Evolutionary conservation across 2,329 filamentous ascomycete species (phyloP).

Genomic region (Colletotrichum gigasporum): DNA sequence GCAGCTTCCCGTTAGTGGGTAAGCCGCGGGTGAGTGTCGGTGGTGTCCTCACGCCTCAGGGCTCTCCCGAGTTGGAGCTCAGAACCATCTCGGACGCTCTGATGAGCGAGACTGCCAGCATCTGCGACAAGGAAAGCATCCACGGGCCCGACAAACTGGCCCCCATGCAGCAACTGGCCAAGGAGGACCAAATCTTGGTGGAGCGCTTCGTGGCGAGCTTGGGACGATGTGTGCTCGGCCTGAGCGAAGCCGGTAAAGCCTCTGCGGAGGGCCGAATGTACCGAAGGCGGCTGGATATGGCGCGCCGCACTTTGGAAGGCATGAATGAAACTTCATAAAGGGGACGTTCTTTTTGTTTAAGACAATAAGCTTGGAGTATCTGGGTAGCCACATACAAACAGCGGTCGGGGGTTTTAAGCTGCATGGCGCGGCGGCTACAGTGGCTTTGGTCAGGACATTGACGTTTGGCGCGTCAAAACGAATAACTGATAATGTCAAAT

Average conservation of each 20-base stretch:
- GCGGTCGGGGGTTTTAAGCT: neutral
- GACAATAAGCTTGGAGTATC: conserved; percentile 1
- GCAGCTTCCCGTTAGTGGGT: conserved; percentile 70
- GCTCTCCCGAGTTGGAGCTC: conserved; percentile 59
- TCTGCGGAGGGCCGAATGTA: conserved; percentile 70
- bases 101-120: conserved; percentile 57
- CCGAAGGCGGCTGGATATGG: conserved; percentile 78
- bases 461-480: conserved; percentile 17
- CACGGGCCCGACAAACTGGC: conserved; percentile 43
- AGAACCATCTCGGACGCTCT: conserved; percentile 58
- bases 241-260: conserved; percentile 63
- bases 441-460: neutral
- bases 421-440: conserved; percentile 3
- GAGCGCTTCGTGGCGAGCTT: conserved; percentile 68
- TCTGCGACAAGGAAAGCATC: conserved; percentile 46
- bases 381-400: neutral
- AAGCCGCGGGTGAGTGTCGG: conserved; percentile 56
- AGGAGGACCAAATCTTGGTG: conserved; percentile 68
- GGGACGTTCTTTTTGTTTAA: conserved; percentile 17
- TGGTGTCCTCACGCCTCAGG: conserved; percentile 56
- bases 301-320: conserved; percentile 78
- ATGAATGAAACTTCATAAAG: conserved; percentile 51
- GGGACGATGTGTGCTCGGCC: conserved; percentile 66
- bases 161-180: conserved; percentile 57
- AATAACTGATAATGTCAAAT: conserved; percentile 30